phyloP scores from a whole-genome alignment of 306 rosid species.

The Carpinus viminea region DNA sequence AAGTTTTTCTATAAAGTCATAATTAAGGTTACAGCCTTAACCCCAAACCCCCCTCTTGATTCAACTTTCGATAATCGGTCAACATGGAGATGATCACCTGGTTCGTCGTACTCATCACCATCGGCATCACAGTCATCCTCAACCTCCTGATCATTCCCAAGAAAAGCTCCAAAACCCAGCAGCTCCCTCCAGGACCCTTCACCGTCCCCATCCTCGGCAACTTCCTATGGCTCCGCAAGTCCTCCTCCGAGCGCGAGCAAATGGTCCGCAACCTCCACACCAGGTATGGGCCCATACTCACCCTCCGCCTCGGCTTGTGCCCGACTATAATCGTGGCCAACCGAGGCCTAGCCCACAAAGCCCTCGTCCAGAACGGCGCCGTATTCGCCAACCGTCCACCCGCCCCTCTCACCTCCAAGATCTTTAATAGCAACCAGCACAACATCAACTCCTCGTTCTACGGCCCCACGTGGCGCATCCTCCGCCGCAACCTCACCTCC shows the following conservation, averaged over 20 bases:
- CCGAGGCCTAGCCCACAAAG: slow-evolving; percentile 35
- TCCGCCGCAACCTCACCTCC: slow-evolving; percentile 4
- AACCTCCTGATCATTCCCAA: slow-evolving; percentile 4
- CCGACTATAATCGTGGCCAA: slow-evolving; percentile 30
- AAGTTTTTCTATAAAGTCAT: no score
- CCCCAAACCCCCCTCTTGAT: no score
- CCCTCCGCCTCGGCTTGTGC: slow-evolving; percentile 27
- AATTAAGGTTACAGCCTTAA: no score
- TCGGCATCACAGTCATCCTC: slow-evolving; percentile 6
- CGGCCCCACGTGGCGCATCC: slow-evolving; percentile 2
- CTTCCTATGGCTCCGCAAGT: slow-evolving; percentile 7
- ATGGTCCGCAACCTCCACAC: slow-evolving; percentile 24
- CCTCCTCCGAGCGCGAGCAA: slow-evolving; percentile 17
- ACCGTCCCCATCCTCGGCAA: slow-evolving; percentile 15
- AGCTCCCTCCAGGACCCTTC: slow-evolving; percentile 43
- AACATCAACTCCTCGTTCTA: slow-evolving; percentile 1
- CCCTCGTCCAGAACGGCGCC: slow-evolving; percentile 36
- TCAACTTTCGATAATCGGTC: no score
- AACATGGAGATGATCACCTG: slow-evolving; percentile 5
- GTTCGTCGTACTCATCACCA: slow-evolving; percentile 12
- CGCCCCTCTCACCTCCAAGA: no score
- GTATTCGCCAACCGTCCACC: slow-evolving; percentile 18
- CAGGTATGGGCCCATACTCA: slow-evolving; percentile 37
- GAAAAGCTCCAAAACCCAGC: neutral
- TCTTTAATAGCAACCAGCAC: neutral